A percentile compares a stretch with the other conserved stretches of the same genome.
Conservation (phyloP, 1,139 yeast genomes). For the Schizosaccharomyces versatilis region DNA sequence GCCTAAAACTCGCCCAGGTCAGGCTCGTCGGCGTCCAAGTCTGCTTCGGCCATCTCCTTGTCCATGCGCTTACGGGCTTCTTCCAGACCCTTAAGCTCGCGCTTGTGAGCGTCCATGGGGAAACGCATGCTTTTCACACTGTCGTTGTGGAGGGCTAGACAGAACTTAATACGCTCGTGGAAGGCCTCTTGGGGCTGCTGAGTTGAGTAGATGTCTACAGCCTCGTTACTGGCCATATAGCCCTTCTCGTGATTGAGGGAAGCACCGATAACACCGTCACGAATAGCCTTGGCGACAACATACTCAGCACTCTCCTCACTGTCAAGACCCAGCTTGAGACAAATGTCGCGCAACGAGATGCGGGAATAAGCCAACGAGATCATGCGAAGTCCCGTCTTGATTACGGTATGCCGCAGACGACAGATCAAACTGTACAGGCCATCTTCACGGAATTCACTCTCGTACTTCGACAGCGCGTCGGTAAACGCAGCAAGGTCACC, state of each 20-base stretch:
- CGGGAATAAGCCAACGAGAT: constrained; percentile 79
- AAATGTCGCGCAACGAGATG: constrained; percentile 73
- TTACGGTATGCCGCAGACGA: constrained; percentile 85
- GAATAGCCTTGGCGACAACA: constrained; percentile 84
- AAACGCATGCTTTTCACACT: constrained; percentile 90
- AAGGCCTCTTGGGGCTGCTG: constrained; percentile 68
- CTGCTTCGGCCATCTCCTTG: constrained; percentile 27
- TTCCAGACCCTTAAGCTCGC: constrained; percentile 31
- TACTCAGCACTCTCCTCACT: constrained; percentile 92
- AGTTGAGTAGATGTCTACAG: constrained; percentile 71
- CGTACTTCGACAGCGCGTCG: constrained; percentile 46
- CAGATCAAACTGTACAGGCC: constrained; percentile 68
- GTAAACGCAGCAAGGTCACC: constrained; percentile 78
- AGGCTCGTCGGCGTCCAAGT: constrained; percentile 23
- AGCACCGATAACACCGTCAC: constrained; percentile 96
- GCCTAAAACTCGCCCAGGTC: constrained; percentile 8
- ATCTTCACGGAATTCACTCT: constrained; percentile 42
- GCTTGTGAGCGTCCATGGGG: constrained; percentile 33
- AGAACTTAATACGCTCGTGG: constrained; percentile 83
- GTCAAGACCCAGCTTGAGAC: constrained; percentile 76
- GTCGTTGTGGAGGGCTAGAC: constrained; percentile 76
- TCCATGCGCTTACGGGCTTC: constrained; percentile 33
- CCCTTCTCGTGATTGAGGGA: constrained; percentile 78
- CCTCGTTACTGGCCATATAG: constrained; percentile 73
- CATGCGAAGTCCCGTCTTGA: constrained; percentile 89